Conservation (phyloP, 495 filamentous ascomycete species). For the Neurospora sp. region DNA sequence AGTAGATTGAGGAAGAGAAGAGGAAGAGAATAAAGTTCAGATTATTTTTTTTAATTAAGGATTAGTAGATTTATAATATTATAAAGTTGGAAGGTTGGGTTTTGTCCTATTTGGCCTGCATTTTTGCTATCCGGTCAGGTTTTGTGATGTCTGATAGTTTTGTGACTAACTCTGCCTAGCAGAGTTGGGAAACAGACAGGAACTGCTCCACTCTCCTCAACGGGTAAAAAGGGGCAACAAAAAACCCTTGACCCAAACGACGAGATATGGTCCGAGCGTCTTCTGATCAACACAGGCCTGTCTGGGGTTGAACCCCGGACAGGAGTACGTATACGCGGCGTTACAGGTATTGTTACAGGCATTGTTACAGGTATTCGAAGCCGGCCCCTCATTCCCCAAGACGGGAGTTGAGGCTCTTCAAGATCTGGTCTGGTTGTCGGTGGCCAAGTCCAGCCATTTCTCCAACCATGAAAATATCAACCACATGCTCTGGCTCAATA, state of each 20-base stretch:
- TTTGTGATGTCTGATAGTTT: no score
- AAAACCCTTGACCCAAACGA: background rate
- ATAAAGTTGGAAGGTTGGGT: no score
- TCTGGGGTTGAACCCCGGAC: background rate
- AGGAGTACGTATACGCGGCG: background rate
- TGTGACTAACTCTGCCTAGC: no score
- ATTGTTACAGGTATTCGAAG: background rate
- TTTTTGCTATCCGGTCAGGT: no score
- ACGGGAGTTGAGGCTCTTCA: background rate
- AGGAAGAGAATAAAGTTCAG: no score
- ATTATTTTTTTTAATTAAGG: no score
- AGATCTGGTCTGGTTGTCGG: background rate
- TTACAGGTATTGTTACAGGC: background rate
- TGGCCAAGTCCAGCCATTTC: background rate
- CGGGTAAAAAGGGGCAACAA: background rate
- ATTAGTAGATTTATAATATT: no score
- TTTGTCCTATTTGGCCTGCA: no score
- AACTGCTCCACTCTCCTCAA: no score
- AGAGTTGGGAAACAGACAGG: no score
- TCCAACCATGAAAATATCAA: background rate
- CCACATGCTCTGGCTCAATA: background rate
- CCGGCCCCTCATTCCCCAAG: background rate
- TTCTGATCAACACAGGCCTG: background rate
- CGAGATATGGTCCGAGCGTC: background rate
- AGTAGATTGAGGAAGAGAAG: no score